Evolutionary conservation across 2,329 filamentous ascomycete species (phyloP).

Genomic region (Colletotrichum sp.): DNA sequence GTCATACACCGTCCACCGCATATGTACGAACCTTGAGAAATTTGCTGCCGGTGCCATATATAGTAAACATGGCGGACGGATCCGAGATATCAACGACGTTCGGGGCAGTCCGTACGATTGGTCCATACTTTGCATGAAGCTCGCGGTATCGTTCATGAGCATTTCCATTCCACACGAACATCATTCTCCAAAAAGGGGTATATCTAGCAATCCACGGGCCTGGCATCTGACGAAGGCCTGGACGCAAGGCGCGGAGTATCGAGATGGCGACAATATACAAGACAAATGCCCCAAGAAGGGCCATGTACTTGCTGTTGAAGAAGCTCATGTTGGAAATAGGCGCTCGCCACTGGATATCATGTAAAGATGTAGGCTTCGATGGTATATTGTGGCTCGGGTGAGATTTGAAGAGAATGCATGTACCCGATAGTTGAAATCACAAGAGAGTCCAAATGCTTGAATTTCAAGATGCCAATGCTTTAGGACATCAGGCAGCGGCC

Average conservation of each 20-base stretch:
- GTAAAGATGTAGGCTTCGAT: neutral
- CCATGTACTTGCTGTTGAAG: neutral
- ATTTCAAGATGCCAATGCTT: neutral
- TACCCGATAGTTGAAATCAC: neutral
- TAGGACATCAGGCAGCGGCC: neutral
- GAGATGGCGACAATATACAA: neutral
- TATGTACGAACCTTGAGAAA: neutral
- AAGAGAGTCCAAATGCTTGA: neutral
- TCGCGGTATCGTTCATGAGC: neutral
- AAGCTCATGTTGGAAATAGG: neutral
- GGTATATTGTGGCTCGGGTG: rapidly evolving
- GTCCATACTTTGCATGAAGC: neutral
- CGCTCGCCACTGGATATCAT: rapidly evolving
- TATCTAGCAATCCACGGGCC: neutral
- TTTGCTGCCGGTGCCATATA: neutral
- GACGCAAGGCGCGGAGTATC: neutral
- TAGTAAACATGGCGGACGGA: neutral
- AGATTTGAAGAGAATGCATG: neutral
- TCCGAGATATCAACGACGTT: neutral
- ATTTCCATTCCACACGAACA: conserved; percentile 25
- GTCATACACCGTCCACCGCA: rapidly evolving
- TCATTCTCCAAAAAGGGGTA: conserved; percentile 32
- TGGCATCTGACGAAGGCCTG: neutral
- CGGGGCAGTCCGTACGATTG: neutral
- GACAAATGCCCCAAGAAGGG: rapidly evolving